phyloP scores from a whole-genome alignment of 1,284 basidiomycete species.

The Marasmius fiardii region DNA sequence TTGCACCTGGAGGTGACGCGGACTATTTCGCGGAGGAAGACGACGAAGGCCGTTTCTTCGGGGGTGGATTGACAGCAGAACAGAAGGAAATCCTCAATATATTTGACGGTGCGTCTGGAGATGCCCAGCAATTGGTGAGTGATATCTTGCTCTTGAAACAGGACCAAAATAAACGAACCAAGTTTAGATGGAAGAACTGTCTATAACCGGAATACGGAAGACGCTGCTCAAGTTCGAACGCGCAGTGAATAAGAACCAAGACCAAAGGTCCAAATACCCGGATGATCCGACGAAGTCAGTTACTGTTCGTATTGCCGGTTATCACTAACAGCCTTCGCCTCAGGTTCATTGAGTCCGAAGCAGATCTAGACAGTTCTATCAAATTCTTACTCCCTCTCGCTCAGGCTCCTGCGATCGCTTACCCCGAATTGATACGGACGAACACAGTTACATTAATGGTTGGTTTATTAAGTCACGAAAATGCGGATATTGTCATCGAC shows the following conservation, averaged over 20 bases:
- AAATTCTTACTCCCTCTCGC: conserved; percentile 89
- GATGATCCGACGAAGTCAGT: conserved; percentile 86
- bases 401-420: conserved; percentile 80
- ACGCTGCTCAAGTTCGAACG: conserved; percentile 83
- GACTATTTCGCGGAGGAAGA: conserved; percentile 91
- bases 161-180: conserved; percentile 26
- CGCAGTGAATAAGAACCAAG: conserved; percentile 90
- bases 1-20: conserved; percentile 81
- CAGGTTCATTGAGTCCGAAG: conserved; percentile 98
- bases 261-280: conserved; percentile 89
- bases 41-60: conserved; percentile 90
- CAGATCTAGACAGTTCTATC: conserved; percentile 85
- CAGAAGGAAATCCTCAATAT: conserved; percentile 91
- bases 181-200: conserved; percentile 60
- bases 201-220: conserved; percentile 68
- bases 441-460: conserved; percentile 70
- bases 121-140: conserved; percentile 54
- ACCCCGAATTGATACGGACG: conserved; percentile 84
- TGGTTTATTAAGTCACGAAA: conserved; percentile 89
- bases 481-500: conserved; percentile 91
- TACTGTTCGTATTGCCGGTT: background rate
- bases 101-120: conserved; percentile 71
- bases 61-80: conserved; percentile 84
- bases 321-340: conserved; percentile 7
- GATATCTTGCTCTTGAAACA: background rate